A percentile compares a stretch with the other conserved stretches of the same genome.
These are phyloP conservation scores for Phytophthora citrophthora DNA, from an alignment of 352 stramenopile species.

Conservation along the genomic window DNA sequence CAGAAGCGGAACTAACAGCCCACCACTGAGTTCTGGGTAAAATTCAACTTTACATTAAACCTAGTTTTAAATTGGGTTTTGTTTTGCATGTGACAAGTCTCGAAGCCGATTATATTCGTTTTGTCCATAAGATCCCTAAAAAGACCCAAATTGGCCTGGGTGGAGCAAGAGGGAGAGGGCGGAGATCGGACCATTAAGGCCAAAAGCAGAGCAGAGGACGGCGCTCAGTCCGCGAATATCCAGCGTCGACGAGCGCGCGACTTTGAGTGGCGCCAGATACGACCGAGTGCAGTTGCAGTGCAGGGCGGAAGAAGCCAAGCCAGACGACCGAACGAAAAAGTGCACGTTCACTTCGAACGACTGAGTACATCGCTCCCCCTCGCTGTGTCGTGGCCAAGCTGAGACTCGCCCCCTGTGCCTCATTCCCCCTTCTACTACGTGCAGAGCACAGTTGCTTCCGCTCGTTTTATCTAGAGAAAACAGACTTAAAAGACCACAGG, in stretches of 20 bases:
- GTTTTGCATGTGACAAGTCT: too few relatives aligned
- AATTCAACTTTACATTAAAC: not conserved
- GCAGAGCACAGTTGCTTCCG: slow-evolving; percentile 10
- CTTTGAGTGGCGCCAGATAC: slow-evolving; percentile 12
- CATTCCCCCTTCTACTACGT: slow-evolving; percentile 14
- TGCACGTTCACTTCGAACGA: slow-evolving; percentile 12
- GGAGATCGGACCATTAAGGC: slow-evolving; percentile 21
- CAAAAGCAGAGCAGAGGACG: slow-evolving; percentile 1
- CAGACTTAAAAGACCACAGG: not conserved
- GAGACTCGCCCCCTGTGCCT: slow-evolving; percentile 17
- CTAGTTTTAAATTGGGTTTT: not conserved
- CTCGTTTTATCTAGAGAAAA: slow-evolving; percentile 14
- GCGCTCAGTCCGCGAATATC: slow-evolving; percentile 23
- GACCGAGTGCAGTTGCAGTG: slow-evolving; percentile 2
- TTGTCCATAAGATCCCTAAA: too few relatives aligned
- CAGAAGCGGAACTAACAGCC: not conserved
- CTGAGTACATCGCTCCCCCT: not conserved
- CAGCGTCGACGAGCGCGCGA: slow-evolving; percentile 20
- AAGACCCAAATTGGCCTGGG: not conserved
- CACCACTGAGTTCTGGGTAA: not conserved
- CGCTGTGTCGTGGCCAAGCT: slow-evolving; percentile 15
- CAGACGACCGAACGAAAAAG: slow-evolving; percentile 31
- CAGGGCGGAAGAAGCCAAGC: slow-evolving; percentile 35
- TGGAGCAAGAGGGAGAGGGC: slow-evolving; percentile 29
- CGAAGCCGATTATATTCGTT: too few relatives aligned